A percentile compares a stretch with the other conserved stretches of the same genome.
Evolutionary conservation across 305 asterid genomes (phyloP).

Genomic region (Solanum hybrid): DNA sequence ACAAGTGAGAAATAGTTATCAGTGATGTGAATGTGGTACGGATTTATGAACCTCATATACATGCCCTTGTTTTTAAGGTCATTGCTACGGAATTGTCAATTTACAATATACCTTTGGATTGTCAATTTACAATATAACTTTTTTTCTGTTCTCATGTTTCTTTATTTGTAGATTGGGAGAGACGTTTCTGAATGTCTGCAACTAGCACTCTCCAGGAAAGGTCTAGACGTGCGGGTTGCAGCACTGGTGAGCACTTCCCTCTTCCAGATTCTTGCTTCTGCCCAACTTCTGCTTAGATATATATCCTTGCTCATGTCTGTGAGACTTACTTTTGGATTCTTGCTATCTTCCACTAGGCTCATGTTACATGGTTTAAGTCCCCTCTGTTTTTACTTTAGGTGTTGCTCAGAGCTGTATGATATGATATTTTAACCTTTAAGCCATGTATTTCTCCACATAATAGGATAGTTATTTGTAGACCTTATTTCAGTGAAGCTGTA

Average conservation of each 20-base stretch:
- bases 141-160: not conserved
- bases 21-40: not conserved
- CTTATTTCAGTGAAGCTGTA: not conserved
- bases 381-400: not conserved
- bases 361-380: not conserved
- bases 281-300: not conserved
- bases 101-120: not conserved
- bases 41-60: not conserved
- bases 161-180: conserved; percentile 48
- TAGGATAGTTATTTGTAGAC: not conserved
- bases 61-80: not conserved
- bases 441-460: not conserved
- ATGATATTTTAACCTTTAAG: not conserved
- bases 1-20: not conserved
- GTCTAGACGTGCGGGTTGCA: conserved; percentile 60
- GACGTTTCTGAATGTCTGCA: conserved; percentile 68
- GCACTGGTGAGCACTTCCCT: conserved; percentile 52
- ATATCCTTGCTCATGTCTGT: not conserved
- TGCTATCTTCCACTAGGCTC: not conserved
- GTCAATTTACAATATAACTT: not conserved
- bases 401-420: not conserved
- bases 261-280: not conserved
- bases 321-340: not conserved
- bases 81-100: not conserved
- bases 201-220: conserved; percentile 51